Evolutionary conservation across 352 stramenopile genomes (phyloP).

Genomic region (Globisporangium sylvaticum): DNA sequence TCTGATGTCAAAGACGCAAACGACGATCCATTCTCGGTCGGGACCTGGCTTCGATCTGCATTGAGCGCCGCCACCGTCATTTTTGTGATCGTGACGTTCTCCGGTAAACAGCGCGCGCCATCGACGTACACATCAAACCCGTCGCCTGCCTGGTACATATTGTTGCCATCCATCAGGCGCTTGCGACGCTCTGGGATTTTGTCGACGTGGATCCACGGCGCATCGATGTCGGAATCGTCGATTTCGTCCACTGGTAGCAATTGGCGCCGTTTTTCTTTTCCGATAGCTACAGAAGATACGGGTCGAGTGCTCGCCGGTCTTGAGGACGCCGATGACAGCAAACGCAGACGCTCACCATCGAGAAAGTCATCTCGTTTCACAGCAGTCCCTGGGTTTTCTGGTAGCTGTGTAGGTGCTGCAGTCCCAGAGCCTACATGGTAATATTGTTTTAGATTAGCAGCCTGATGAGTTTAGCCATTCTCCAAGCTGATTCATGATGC

Average conservation of each 20-base stretch:
- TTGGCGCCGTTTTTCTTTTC: conserved; percentile 18
- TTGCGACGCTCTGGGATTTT: conserved; percentile 25
- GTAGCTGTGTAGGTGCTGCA: background rate
- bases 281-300: conserved; percentile 16
- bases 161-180: conserved; percentile 15
- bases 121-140: conserved; percentile 84
- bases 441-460: background rate
- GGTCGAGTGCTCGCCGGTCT: conserved; percentile 27
- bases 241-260: conserved; percentile 24
- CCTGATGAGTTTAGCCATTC: background rate
- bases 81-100: conserved; percentile 68
- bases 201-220: conserved; percentile 40
- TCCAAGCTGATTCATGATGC: background rate
- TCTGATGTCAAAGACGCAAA: conserved; percentile 26
- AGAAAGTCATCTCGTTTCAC: conserved; percentile 19
- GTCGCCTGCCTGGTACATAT: conserved; percentile 56
- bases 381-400: conserved; percentile 2
- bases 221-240: conserved; percentile 5
- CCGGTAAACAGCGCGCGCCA: conserved; percentile 62
- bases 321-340: conserved; percentile 28
- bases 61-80: conserved; percentile 62
- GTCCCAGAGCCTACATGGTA: background rate
- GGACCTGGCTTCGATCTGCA: conserved; percentile 38
- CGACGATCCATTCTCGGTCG: conserved; percentile 22
- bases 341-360: conserved; percentile 30